Conservation (phyloP, 2,329 filamentous ascomycete genomes). For the Monosporascus sp. region DNA sequence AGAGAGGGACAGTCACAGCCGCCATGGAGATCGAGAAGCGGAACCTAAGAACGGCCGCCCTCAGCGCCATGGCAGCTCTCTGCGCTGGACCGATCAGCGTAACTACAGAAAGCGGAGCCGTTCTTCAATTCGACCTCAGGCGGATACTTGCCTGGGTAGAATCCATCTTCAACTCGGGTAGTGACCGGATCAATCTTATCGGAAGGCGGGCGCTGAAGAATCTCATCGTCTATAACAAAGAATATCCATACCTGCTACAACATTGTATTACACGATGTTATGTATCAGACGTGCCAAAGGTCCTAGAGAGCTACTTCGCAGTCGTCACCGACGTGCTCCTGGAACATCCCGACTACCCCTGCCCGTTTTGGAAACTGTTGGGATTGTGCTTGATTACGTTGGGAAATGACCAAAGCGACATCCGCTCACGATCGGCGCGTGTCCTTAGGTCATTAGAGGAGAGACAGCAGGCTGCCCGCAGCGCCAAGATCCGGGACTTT, state of each 20-base stretch:
- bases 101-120: slow-evolving; percentile 80
- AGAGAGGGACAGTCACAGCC: slow-evolving; percentile 73
- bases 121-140: slow-evolving; percentile 84
- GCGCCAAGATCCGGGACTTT: slow-evolving; percentile 90
- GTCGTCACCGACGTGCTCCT: slow-evolving; percentile 85
- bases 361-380: slow-evolving; percentile 86
- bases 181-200: slow-evolving; percentile 86
- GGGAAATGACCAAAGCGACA: slow-evolving; percentile 84
- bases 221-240: slow-evolving; percentile 82
- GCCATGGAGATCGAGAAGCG: slow-evolving; percentile 97
- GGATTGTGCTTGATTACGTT: slow-evolving; percentile 86
- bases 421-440: slow-evolving; percentile 80
- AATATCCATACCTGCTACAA: slow-evolving; percentile 78
- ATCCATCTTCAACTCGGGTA: slow-evolving; percentile 85
- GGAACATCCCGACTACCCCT: slow-evolving; percentile 74
- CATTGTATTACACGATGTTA: slow-evolving; percentile 92
- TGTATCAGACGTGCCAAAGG: slow-evolving; percentile 70
- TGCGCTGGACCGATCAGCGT: slow-evolving; percentile 83
- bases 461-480: slow-evolving; percentile 64
- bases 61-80: slow-evolving; percentile 92
- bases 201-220: slow-evolving; percentile 85
- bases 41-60: slow-evolving; percentile 80
- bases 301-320: slow-evolving; percentile 90
- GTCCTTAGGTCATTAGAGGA: slow-evolving; percentile 78
- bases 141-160: slow-evolving; percentile 95